Evolutionary conservation across 1,139 yeast genomes (phyloP).

Genomic region (Blastobotrys arbuscula): DNA sequence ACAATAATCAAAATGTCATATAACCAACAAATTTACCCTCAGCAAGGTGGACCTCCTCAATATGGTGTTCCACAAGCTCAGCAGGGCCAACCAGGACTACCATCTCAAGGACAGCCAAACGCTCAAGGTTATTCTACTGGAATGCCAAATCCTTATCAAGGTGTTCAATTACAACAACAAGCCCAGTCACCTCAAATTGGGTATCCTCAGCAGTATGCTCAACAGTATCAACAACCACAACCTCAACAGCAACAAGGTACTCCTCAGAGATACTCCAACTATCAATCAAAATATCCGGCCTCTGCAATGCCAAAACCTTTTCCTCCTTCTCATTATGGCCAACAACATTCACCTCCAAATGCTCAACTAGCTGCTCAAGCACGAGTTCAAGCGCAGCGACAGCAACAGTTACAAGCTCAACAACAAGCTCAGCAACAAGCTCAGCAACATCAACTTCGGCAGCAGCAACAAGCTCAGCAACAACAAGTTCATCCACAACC

Average conservation of each 20-base stretch:
- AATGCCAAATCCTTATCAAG: constrained; percentile 9
- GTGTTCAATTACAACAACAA: constrained; percentile 14
- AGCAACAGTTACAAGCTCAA: constrained; percentile 10
- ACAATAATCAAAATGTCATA: constrained; percentile 12
- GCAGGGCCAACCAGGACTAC: not conserved
- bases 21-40: constrained; percentile 7
- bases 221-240: constrained; percentile 9
- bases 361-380: constrained; percentile 1
- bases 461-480: constrained; percentile 17
- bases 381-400: constrained; percentile 7
- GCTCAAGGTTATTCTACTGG: too few relatives aligned
- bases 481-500: constrained; percentile 11
- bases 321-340: constrained; percentile 2
- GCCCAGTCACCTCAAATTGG: constrained; percentile 2
- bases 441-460: constrained; percentile 13
- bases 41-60: constrained; percentile 1
- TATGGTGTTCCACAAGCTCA: not conserved
- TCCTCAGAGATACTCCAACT: not conserved
- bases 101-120: constrained; percentile 1
- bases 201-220: not conserved
- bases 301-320: constrained; percentile 2
- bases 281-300: constrained; percentile 1
- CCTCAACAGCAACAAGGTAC: not conserved
- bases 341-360: constrained; percentile 3
- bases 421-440: constrained; percentile 11